phyloP scores from a whole-genome alignment of 441 rosid species.

The Pelargonium australe region DNA sequence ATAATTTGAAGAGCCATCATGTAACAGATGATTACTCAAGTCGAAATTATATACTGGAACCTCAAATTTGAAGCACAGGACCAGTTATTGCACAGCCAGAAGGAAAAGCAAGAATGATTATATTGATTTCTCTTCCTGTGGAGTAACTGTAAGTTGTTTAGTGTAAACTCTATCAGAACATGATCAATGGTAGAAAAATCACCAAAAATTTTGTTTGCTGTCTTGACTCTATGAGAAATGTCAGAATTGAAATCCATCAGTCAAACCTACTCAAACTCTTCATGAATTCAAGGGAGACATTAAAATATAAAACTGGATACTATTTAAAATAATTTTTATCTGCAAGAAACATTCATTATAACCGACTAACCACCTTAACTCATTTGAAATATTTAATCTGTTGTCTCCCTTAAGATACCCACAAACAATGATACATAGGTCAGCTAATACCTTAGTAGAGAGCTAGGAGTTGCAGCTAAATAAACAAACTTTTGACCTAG shows the following conservation, averaged over 20 bases:
- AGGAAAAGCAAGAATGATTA: neutral
- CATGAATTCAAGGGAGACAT: conserved; percentile 1
- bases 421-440: neutral
- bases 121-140: neutral
- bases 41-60: neutral
- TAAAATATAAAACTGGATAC: neutral
- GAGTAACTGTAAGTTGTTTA: neutral
- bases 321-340: too few relatives aligned
- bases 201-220: neutral
- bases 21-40: conserved; percentile 5
- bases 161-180: neutral
- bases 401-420: neutral
- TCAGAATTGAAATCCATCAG: neutral
- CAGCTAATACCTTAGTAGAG: neutral
- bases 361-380: neutral
- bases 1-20: conserved; percentile 10
- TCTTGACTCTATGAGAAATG: conserved; percentile 1
- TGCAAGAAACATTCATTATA: neutral
- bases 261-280: conserved; percentile 1
- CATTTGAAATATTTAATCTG: neutral
- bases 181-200: neutral
- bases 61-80: conserved; percentile 2
- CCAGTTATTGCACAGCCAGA: neutral
- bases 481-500: neutral
- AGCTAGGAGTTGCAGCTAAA: neutral